Percentiles rank a stretch among this genome's conserved stretches.
Conservation (phyloP, 306 rosid species). For the Quercus robur region DNA sequence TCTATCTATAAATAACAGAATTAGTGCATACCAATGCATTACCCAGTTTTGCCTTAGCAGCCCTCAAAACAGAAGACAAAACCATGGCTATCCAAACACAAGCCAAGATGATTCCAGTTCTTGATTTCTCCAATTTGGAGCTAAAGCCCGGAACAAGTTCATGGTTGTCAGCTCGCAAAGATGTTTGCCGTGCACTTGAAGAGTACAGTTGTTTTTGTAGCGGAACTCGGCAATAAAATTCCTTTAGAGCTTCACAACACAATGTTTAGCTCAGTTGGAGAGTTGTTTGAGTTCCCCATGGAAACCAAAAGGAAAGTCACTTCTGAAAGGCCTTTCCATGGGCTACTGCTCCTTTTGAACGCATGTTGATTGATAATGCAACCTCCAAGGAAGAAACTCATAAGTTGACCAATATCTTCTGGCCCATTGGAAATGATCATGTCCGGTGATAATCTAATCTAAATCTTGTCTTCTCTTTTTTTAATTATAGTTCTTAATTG, state of each 20-base stretch:
- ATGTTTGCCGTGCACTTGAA: conserved; percentile 16
- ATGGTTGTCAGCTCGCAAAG: conserved; percentile 3
- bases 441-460: background rate
- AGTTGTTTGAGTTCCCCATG: conserved; percentile 6
- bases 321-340: background rate
- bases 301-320: conserved; percentile 9
- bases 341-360: background rate
- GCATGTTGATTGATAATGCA: conserved; percentile 10
- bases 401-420: conserved; percentile 2
- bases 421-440: conserved; percentile 12
- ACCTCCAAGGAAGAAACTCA: background rate
- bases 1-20: background rate
- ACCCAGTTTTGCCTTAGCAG: background rate
- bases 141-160: background rate
- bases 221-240: background rate
- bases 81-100: background rate
- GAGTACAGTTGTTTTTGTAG: conserved; percentile 21
- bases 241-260: background rate
- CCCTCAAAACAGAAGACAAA: background rate
- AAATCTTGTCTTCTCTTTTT: too few species aligned
- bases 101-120: background rate
- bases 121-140: background rate
- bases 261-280: background rate
- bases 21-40: background rate
- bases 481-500: too few species aligned